Evolutionary conservation across 2,329 filamentous ascomycete species (phyloP), one percentile per base, ranked within the genome.

Genomic region (Cordyceps farinosa): DNA sequence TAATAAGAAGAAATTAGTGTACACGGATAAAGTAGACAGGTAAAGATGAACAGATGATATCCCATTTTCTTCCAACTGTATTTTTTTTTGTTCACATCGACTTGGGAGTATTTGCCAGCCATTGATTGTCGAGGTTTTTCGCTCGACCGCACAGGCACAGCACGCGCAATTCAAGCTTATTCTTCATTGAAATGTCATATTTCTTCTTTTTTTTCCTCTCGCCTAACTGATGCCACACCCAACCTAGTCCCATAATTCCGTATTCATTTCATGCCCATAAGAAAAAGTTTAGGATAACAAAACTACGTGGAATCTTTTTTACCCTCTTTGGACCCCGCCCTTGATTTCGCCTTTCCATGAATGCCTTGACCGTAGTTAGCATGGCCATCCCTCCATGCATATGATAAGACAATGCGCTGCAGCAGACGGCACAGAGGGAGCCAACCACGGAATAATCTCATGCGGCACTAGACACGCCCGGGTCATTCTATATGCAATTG

Each of bases 401-500:
- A 40, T 13, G 38, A 13, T 5, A 40, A 40, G 11, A 40, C 30
- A 29, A 6, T 13, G 13, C 29, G 27, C n/a, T 29, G 22, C 13
- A 4, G 30, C 17, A 51, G 48, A 13, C 30, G 30, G 29, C 30
- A 13, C 48, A 30, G 15, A 32, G 11, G 7, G 27, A 30, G 30
- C 10, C 50, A 55, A 22, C 36, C 38, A 42, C 36, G 11, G 7
- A 38, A 36, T 10, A 29, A 9, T 42, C 5, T 55, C 10, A 17
- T 8, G 38, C 29, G 27, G 34, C 38, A 30, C 8, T 4, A 27
- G 13, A 44, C 17, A 10, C 36, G 51, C 10, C 27, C 27, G 13
- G 30, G 29, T 57, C 29, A 32, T 50, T 38, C 56, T 36, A 40
- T 59, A 42, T 51, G 45, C 56, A 51, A 50, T 42, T 38, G 56